These are phyloP conservation scores for Septoria linicola DNA, from an alignment of 2,329 filamentous ascomycete genomes.

Conservation along the genomic window DNA sequence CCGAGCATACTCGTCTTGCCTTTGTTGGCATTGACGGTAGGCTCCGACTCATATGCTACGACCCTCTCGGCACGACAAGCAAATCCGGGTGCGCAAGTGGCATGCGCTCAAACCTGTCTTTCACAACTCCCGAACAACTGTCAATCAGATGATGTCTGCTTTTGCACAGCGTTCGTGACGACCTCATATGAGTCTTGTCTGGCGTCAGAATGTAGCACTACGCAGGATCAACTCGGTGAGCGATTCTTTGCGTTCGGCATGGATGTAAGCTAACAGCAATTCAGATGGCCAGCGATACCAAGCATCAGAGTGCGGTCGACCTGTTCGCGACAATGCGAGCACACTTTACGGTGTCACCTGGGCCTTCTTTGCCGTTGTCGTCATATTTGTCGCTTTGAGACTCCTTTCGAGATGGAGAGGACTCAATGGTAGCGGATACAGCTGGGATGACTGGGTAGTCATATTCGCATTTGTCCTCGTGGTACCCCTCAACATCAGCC, in stretches of 20 bases:
- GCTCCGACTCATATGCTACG: constrained; percentile 13
- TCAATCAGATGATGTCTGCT: constrained; percentile 14
- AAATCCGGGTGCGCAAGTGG: constrained; percentile 9
- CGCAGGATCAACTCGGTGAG: constrained; percentile 13
- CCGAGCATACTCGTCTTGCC: constrained; percentile 21
- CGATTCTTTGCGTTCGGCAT: too few species aligned
- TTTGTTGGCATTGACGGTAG: constrained; percentile 18
- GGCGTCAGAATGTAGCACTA: constrained; percentile 11
- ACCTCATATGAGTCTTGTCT: constrained; percentile 16
- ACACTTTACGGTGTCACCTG: constrained; percentile 20
- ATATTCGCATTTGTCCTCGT: constrained; percentile 18
- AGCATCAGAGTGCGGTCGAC: constrained; percentile 11
- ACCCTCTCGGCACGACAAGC: constrained; percentile 14
- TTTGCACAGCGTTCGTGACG: constrained; percentile 11
- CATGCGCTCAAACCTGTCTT: constrained; percentile 17
- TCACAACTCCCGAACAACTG: constrained; percentile 11
- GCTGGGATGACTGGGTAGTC: constrained; percentile 25
- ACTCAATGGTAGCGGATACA: constrained; percentile 22
- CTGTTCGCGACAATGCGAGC: constrained; percentile 8
- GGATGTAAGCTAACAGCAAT: background rate
- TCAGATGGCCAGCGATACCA: constrained; percentile 15
- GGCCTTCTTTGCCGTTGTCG: constrained; percentile 19
- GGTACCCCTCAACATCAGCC: constrained; percentile 18
- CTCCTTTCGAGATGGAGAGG: constrained; percentile 20
- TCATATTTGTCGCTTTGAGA: constrained; percentile 20